phyloP scores from a whole-genome alignment of 129 eudicot species.

The Chrysanthemum seticuspe region DNA sequence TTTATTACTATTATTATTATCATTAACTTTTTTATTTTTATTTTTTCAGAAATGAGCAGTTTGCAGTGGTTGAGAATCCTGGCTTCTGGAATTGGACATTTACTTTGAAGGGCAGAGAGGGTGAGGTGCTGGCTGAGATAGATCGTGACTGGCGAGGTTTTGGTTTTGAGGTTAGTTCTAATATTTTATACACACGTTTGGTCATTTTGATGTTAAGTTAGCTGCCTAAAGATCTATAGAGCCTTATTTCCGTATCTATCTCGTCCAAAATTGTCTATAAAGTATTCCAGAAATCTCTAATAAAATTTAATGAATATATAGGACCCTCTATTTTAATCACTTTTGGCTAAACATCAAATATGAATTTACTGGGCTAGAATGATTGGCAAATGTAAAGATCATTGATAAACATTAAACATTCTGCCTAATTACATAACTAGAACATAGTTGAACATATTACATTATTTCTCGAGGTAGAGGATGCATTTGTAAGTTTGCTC shows the following conservation, averaged over 20 bases:
- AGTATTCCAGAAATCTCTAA: not conserved
- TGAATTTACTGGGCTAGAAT: not conserved
- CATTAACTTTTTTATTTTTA: too few species aligned
- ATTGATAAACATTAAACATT: not conserved
- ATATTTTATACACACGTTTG: not conserved
- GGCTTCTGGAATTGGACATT: slow-evolving; percentile 97
- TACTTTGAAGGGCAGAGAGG: slow-evolving; percentile 78
- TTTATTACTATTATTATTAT: too few species aligned
- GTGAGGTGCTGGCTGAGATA: slow-evolving; percentile 81
- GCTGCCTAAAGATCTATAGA: not conserved
- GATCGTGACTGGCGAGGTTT: slow-evolving; percentile 99
- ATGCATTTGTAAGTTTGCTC: not conserved
- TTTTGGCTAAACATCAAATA: not conserved
- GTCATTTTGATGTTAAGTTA: slow-evolving; percentile 1
- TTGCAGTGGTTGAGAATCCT: slow-evolving; percentile 96
- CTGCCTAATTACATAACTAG: not conserved
- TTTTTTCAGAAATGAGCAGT: slow-evolving; percentile 67
- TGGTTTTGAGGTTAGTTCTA: slow-evolving; percentile 81
- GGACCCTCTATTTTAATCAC: not conserved
- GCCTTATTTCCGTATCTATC: not conserved
- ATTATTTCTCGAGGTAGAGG: not conserved
- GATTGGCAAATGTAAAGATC: not conserved
- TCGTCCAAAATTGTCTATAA: not conserved
- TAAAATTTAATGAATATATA: not conserved
- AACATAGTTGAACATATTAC: too few species aligned